Conservation (phyloP, 2,329 filamentous ascomycete genomes). For the Colletotrichum tropicale region DNA sequence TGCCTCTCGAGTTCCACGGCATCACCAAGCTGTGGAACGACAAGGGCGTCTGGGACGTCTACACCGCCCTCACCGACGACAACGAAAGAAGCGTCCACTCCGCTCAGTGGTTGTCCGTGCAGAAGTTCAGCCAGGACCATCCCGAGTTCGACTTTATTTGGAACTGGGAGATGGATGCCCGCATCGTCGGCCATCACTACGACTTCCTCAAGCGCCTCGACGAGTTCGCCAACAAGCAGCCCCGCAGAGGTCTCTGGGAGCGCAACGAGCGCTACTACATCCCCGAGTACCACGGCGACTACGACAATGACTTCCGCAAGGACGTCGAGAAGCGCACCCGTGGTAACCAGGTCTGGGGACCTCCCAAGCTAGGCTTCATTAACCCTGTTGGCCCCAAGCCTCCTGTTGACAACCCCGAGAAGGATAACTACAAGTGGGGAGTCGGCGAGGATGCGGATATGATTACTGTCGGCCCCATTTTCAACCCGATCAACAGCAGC, state of each 20-base stretch:
- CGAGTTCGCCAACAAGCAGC: conserved; percentile 69
- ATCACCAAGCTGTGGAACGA: conserved; percentile 80
- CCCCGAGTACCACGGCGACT: conserved; percentile 69
- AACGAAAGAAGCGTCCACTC: conserved; percentile 59
- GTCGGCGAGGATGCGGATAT: conserved; percentile 78
- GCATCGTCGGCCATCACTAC: conserved; percentile 82
- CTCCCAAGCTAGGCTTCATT: conserved; percentile 62
- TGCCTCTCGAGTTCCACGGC: conserved; percentile 72
- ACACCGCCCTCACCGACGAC: conserved; percentile 73
- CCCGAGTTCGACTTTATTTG: conserved; percentile 83
- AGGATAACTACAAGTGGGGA: conserved; percentile 78
- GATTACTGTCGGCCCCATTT: conserved; percentile 79
- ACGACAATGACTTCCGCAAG: conserved; percentile 69
- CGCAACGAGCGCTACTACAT: conserved; percentile 76
- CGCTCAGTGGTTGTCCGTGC: conserved; percentile 73
- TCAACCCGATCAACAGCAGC: conserved; percentile 73
- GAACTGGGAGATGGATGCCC: conserved; percentile 88
- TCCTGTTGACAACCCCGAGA: conserved; percentile 58
- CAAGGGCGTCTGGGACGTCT: conserved; percentile 75
- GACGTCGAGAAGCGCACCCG: conserved; percentile 61
- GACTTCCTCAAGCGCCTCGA: conserved; percentile 73
- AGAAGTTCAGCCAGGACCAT: conserved; percentile 77
- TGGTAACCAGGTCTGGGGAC: conserved; percentile 69
- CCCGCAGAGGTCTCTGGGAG: conserved; percentile 76
- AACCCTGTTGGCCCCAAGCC: conserved; percentile 68